Conservation (phyloP, 192 early-diverging fungal genomes). For the Geosiphon pyriformis region DNA sequence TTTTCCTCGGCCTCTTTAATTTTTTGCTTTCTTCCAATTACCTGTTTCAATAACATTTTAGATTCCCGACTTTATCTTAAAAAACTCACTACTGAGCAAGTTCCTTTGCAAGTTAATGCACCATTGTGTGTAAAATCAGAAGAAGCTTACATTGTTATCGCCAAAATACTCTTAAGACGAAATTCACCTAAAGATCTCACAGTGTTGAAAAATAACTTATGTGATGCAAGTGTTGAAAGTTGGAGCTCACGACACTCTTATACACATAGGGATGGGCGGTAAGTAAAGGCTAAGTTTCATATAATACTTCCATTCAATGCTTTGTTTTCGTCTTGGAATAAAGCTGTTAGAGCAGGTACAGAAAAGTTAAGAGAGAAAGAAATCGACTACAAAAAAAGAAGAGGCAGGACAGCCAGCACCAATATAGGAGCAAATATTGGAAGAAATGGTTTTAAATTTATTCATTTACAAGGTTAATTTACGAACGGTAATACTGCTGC, state of each 20-base stretch:
- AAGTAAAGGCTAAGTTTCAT: neutral
- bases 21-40: neutral
- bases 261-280: neutral
- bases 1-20: neutral
- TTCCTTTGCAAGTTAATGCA: constrained; percentile 24
- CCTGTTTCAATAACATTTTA: neutral
- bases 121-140: constrained; percentile 21
- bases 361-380: too few species aligned
- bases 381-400: too few species aligned
- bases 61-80: constrained; percentile 16
- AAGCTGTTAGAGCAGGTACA: too few species aligned
- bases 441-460: too few species aligned
- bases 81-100: constrained; percentile 11
- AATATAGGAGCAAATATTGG: too few species aligned
- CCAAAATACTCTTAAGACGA: constrained; percentile 11
- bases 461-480: too few species aligned
- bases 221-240: constrained; percentile 18
- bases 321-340: too few species aligned
- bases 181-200: constrained; percentile 13
- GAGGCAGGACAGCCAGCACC: too few species aligned
- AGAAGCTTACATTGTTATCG: constrained; percentile 17
- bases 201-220: constrained; percentile 6
- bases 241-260: constrained; percentile 20
- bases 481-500: too few species aligned
- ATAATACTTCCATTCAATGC: too few species aligned